A percentile compares a stretch with the other conserved stretches of the same genome.
Conservation (phyloP, 768 basidiomycete species). For the Atractiella rhizophila region DNA sequence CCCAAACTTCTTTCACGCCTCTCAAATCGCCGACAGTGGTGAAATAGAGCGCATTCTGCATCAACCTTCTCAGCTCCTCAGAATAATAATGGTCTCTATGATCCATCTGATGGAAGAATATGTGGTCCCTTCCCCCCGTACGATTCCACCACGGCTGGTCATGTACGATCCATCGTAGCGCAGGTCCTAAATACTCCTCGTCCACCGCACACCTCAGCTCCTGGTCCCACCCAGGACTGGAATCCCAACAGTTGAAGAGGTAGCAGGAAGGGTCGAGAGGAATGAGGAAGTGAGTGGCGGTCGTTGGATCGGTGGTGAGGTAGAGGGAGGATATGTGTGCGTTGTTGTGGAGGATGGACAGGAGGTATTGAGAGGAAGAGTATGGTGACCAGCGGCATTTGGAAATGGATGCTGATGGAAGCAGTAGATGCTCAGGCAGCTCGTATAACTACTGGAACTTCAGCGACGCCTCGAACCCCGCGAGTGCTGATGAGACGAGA, state of each 20-base stretch:
- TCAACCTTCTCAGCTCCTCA: not conserved
- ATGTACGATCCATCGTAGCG: constrained; percentile 1
- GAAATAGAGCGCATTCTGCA: constrained; percentile 9
- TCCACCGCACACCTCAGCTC: constrained; percentile 5
- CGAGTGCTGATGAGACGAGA: not conserved
- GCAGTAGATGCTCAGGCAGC: constrained; percentile 2
- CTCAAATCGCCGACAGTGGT: constrained; percentile 8
- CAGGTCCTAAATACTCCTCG: constrained; percentile 3
- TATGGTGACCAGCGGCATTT: constrained; percentile 10
- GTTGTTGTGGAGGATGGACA: not conserved
- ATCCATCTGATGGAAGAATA: constrained; percentile 7
- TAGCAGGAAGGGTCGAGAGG: constrained; percentile 7
- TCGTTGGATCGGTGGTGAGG: constrained; percentile 1
- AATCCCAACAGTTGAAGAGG: constrained; percentile 10
- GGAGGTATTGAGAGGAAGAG: constrained; percentile 3
- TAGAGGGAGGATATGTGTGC: not conserved
- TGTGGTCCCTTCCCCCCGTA: constrained; percentile 5
- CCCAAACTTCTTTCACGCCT: not conserved
- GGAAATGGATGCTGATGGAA: not conserved
- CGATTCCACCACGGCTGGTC: constrained; percentile 1
- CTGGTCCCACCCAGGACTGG: constrained; percentile 5
- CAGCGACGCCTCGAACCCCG: not conserved
- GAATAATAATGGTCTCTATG: constrained; percentile 8
- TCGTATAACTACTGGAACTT: constrained; percentile 1
- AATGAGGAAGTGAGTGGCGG: constrained; percentile 8